Evolutionary conservation across 2,329 filamentous ascomycete species (phyloP).

Genomic region (Zasmidium cellare): DNA sequence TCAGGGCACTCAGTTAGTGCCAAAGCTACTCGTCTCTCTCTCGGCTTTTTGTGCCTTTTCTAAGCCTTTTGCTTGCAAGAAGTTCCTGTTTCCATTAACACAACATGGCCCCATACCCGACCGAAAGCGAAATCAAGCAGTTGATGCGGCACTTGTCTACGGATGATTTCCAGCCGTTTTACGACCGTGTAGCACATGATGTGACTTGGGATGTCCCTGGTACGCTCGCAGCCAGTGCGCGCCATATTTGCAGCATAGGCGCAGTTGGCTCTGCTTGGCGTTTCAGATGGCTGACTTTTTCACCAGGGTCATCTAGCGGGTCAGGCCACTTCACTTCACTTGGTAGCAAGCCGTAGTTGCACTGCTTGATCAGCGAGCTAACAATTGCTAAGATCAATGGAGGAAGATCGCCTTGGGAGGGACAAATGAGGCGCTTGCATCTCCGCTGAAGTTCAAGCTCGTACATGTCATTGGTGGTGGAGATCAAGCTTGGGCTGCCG

Average conservation of each 20-base stretch:
- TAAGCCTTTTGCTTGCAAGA: no score
- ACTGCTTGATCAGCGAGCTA: slow-evolving; percentile 1
- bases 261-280: no score
- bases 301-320: slow-evolving; percentile 3
- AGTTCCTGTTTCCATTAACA: background rate
- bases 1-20: no score
- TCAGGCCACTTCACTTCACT: slow-evolving; percentile 6
- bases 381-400: slow-evolving; percentile 5
- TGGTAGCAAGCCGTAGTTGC: no score
- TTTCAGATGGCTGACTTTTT: no score
- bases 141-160: slow-evolving; percentile 4
- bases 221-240: no score
- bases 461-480: slow-evolving; percentile 3
- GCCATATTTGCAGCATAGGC: no score
- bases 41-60: background rate
- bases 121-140: background rate
- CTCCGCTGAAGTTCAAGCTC: slow-evolving; percentile 6
- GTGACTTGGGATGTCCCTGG: slow-evolving; percentile 4
- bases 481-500: slow-evolving; percentile 9
- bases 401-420: slow-evolving; percentile 1
- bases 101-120: slow-evolving; percentile 1
- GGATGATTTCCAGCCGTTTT: slow-evolving; percentile 3
- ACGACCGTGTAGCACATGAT: slow-evolving; percentile 3
- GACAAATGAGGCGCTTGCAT: slow-evolving; percentile 6
- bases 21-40: background rate